A percentile compares a stretch with the other conserved stretches of the same genome.
Conservation (phyloP, 176 grass and related monocot genomes). For the Oryza officinalis region DNA sequence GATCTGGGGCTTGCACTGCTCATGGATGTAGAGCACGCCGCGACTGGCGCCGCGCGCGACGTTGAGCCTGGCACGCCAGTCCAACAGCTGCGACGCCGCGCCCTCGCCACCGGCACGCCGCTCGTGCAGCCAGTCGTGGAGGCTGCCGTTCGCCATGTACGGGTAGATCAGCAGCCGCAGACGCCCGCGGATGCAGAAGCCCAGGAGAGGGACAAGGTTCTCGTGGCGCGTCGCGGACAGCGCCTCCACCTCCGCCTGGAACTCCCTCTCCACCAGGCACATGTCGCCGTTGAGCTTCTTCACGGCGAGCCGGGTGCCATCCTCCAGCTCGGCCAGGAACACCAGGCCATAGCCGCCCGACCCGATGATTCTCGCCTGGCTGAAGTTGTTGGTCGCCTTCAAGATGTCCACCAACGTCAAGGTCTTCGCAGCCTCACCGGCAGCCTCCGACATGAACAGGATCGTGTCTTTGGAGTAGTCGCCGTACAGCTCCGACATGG, state of each 20-base stretch:
- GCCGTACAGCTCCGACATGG: constrained; percentile 23
- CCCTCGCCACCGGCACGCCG: not conserved
- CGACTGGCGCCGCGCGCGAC: constrained; percentile 44
- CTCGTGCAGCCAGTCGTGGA: constrained; percentile 58
- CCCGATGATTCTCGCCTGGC: constrained; percentile 35
- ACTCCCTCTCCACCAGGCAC: constrained; percentile 57
- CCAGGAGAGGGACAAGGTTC: constrained; percentile 57
- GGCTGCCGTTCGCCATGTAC: constrained; percentile 70
- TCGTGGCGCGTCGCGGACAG: constrained; percentile 48
- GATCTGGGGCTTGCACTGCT: constrained; percentile 57
- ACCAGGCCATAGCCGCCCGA: constrained; percentile 50
- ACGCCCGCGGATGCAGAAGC: constrained; percentile 52
- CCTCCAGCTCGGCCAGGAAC: constrained; percentile 48
- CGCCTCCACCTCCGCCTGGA: constrained; percentile 54
- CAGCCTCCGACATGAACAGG: constrained; percentile 32
- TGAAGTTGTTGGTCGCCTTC: constrained; percentile 56
- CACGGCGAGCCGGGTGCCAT: constrained; percentile 47
- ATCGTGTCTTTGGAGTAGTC: constrained; percentile 25
- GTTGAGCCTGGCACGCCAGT: constrained; percentile 45
- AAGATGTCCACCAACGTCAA: constrained; percentile 45
- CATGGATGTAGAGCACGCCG: constrained; percentile 62
- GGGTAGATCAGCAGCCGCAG: constrained; percentile 54
- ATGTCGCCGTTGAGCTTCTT: constrained; percentile 62
- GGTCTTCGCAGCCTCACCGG: not conserved
- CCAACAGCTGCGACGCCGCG: not conserved